A percentile compares a stretch with the other conserved stretches of the same genome.
Evolutionary conservation across 768 basidiomycete genomes (phyloP).

Genomic region (Xerocomellus chrysenteron): DNA sequence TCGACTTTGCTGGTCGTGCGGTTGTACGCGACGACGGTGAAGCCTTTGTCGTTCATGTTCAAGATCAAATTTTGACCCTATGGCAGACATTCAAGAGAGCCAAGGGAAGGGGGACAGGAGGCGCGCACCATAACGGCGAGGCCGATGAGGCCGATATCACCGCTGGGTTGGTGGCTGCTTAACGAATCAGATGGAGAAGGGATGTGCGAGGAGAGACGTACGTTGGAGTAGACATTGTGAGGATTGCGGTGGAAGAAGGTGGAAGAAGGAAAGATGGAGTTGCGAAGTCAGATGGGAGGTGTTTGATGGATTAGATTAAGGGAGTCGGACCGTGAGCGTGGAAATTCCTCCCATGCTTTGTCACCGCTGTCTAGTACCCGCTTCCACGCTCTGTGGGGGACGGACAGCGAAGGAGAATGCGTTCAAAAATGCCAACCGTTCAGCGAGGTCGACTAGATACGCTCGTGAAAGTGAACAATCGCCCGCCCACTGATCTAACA

Average conservation of each 20-base stretch:
- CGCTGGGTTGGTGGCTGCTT: slow-evolving; percentile 47
- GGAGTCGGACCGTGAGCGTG: slow-evolving; percentile 14
- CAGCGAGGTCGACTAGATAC: no score
- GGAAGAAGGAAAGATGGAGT: slow-evolving; percentile 28
- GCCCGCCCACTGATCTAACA: not conserved
- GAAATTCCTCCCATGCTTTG: slow-evolving; percentile 9
- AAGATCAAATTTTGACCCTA: slow-evolving; percentile 96
- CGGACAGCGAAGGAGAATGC: slow-evolving; percentile 10
- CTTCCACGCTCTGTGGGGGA: not conserved
- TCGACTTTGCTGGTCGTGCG: slow-evolving; percentile 97
- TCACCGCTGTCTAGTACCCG: not conserved
- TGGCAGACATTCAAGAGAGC: slow-evolving; percentile 1
- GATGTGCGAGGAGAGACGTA: slow-evolving; percentile 37
- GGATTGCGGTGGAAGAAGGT: slow-evolving; percentile 27
- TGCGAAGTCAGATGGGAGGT: slow-evolving; percentile 26
- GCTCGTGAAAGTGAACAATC: no score
- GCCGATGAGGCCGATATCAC: slow-evolving; percentile 98
- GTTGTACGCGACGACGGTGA: slow-evolving; percentile 96
- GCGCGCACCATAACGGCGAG: slow-evolving; percentile 91
- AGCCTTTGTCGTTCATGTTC: slow-evolving; percentile 99
- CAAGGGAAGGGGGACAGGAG: slow-evolving; percentile 15
- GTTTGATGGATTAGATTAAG: slow-evolving; percentile 30
- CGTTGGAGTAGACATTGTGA: slow-evolving; percentile 47
- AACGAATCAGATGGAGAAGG: slow-evolving; percentile 10
- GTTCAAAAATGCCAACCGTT: slow-evolving; percentile 1